Evolutionary conservation across 2,329 filamentous ascomycete species (phyloP).

Genomic region (Alternaria solani): DNA sequence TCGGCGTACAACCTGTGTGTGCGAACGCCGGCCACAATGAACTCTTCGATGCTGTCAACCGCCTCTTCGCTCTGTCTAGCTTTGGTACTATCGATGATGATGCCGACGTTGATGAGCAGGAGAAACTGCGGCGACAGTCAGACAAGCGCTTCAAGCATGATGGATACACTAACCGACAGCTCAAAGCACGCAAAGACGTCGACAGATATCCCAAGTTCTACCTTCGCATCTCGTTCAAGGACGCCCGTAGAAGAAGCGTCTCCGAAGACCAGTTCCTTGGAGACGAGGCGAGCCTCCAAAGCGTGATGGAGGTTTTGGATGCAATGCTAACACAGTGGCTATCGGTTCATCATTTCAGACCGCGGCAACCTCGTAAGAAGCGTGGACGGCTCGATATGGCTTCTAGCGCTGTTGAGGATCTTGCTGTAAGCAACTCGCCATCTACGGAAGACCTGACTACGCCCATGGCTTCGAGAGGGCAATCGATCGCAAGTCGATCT

Average conservation of each 20-base stretch:
- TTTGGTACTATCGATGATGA: slow-evolving; percentile 72
- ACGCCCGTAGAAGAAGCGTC: slow-evolving; percentile 10
- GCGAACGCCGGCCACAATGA: slow-evolving; percentile 66
- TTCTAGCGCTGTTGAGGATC: background rate
- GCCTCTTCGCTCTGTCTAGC: slow-evolving; percentile 74
- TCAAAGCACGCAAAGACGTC: slow-evolving; percentile 69
- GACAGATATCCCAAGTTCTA: slow-evolving; percentile 92
- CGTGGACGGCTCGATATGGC: slow-evolving; percentile 8
- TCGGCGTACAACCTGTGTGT: slow-evolving; percentile 74
- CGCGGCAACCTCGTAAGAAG: slow-evolving; percentile 48
- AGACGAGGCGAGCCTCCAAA: slow-evolving; percentile 54
- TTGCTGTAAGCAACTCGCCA: background rate
- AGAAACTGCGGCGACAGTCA: slow-evolving; percentile 46
- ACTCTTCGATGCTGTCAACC: slow-evolving; percentile 81
- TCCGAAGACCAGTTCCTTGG: slow-evolving; percentile 34
- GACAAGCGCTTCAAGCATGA: slow-evolving; percentile 57
- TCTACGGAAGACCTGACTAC: background rate
- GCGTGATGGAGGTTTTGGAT: slow-evolving; percentile 70
- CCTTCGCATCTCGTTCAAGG: slow-evolving; percentile 67
- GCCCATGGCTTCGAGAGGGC: background rate
- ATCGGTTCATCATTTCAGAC: slow-evolving; percentile 73
- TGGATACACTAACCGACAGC: slow-evolving; percentile 60
- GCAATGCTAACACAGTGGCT: slow-evolving; percentile 79
- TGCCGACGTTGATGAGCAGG: slow-evolving; percentile 45
- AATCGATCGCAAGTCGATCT: background rate